Evolutionary conservation across 257 asterid species (phyloP), one percentile per base, ranked within the genome.

Genomic region (Ligustrum vulgare): DNA sequence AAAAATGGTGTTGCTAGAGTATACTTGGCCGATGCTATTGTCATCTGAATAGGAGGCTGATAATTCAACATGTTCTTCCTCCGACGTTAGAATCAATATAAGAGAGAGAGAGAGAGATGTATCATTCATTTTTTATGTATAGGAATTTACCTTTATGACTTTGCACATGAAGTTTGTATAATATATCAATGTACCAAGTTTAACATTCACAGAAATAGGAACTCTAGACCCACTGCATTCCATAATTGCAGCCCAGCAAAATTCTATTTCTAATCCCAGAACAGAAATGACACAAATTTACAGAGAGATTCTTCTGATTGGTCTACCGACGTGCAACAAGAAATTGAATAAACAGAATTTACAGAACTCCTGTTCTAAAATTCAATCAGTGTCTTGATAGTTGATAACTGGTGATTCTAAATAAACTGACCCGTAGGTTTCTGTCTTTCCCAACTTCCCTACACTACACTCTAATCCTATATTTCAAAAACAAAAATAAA

Each of bases 401-500:
- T 73, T 78, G 88, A 78, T 8, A 76, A 71, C 82, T 77, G 79
- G 37, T 64, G 71, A 33, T 47, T 84, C 89, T 85, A 86, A 68
- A 72, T 71, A 49, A 72, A 75, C 83, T 64, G 74, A 77, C 34
- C 70, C 75, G 64, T 23, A 85, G 81, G 83, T 79, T 79, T 71
- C 80, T 73, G 69, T 67, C 84, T 34, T 66, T 51, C 56, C 79
- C 85, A 79, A 47, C 79, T 80, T 80, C 58, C 75, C 86, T 77
- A 85, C 85, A 82, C 86, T 77, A 85, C 85, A 82, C 77, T 62
- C 58, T 70, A 75, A 78, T 13, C 84, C 91, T 80, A 84, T 72
- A 84, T 82, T 84, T 76, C 79, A 64, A 77, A 76, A 83, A 80
- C 80, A 84, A 78, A 36, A 79, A 67, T 74, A 41, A 23, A 77